These are phyloP conservation scores for Stentor coeruleus DNA, from an alignment of 73 alveolate genomes.

Conservation along the genomic window DNA sequence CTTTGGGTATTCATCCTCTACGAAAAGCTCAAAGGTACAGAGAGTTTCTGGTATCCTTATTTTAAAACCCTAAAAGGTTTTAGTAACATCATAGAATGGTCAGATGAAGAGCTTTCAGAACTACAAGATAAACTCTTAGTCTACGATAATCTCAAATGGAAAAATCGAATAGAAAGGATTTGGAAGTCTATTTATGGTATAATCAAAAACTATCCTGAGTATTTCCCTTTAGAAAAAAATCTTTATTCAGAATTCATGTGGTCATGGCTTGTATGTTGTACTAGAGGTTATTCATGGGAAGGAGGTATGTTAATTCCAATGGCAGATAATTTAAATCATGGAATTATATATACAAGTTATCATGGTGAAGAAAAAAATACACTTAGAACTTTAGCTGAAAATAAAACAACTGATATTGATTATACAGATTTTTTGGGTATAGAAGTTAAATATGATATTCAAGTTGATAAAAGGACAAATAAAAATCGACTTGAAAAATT, in stretches of 20 bases:
- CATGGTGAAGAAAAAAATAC: not conserved
- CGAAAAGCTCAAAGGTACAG: slow-evolving; percentile 43
- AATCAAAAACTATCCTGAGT: slow-evolving; percentile 33
- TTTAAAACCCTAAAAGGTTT: slow-evolving; percentile 32
- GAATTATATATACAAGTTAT: not conserved
- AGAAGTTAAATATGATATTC: not conserved
- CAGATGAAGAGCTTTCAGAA: slow-evolving; percentile 27
- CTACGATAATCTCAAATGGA: slow-evolving; percentile 25
- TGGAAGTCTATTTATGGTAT: slow-evolving; percentile 33
- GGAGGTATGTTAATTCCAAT: slow-evolving; percentile 12
- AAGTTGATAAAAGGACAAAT: not conserved
- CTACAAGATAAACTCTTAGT: slow-evolving; percentile 33
- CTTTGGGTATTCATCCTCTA: slow-evolving; percentile 29
- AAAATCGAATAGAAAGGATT: slow-evolving; percentile 11
- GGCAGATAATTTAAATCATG: not conserved
- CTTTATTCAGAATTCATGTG: not conserved
- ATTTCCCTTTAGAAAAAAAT: slow-evolving; percentile 35
- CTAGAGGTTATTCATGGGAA: not conserved
- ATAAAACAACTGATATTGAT: not conserved
- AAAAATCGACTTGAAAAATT: not conserved
- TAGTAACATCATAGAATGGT: slow-evolving; percentile 32
- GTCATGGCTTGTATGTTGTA: slow-evolving; percentile 15
- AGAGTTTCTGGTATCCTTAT: slow-evolving; percentile 51
- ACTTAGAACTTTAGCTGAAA: not conserved
- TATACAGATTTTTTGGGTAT: slow-evolving; percentile 8